Conservation (phyloP, 495 filamentous ascomycete species). For the Aspergillus biplanus region DNA sequence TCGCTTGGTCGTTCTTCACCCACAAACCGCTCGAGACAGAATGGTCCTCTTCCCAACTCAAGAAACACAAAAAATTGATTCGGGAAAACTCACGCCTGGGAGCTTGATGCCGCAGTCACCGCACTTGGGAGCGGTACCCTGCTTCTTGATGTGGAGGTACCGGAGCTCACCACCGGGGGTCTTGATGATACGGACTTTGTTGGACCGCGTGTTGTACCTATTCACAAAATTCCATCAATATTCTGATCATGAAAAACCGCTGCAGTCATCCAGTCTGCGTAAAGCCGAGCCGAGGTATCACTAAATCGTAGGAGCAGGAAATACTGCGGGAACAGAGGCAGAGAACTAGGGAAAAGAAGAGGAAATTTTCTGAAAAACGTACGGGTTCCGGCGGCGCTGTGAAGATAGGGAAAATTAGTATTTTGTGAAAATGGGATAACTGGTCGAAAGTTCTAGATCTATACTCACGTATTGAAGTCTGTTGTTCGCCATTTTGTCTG, state of each 20-base stretch:
- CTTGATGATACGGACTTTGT: constrained; percentile 94
- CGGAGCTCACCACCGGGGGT: constrained; percentile 93
- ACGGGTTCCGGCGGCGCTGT: constrained; percentile 88
- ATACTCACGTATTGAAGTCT: constrained; percentile 75
- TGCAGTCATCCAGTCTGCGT: constrained; percentile 13
- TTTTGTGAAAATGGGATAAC: constrained; percentile 7
- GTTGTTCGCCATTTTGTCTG: constrained; percentile 67
- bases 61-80: constrained; percentile 26
- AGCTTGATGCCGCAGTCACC: constrained; percentile 98
- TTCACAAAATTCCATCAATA: constrained; percentile 43
- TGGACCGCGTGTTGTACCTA: constrained; percentile 95
- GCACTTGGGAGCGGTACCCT: constrained; percentile 93
- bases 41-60: neutral
- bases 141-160: constrained; percentile 99
- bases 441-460: constrained; percentile 3
- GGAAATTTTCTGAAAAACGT: constrained; percentile 53
- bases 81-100: constrained; percentile 75
- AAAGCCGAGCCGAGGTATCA: constrained; percentile 11
- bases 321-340: constrained; percentile 7
- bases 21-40: neutral
- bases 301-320: constrained; percentile 22
- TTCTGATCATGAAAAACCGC: constrained; percentile 26
- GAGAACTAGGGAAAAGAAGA: constrained; percentile 8
- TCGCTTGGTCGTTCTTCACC: neutral
- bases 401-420: constrained; percentile 29